Evolutionary conservation across 768 basidiomycete species (phyloP), one percentile per base, ranked within the genome.

Genomic region (Pleurotus tuber-regium): DNA sequence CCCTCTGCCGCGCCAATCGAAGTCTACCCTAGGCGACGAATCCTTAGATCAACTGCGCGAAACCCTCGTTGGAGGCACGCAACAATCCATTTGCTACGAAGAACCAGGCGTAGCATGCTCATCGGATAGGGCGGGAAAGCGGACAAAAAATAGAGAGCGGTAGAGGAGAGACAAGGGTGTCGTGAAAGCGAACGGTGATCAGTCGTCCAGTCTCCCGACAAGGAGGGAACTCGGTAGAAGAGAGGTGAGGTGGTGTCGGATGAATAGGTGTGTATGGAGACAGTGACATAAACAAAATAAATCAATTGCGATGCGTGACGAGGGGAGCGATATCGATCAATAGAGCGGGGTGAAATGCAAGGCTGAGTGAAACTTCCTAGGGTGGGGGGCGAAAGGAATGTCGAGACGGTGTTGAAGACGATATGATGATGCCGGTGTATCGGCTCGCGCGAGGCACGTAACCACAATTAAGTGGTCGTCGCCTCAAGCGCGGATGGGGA

Each of bases 401-500:
- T 38, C 18, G 35, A 40, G 54, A 55, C 50, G 52, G 35, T 31
- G 23, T 52, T 51, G 48, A n/a, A 54, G 51, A 44, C 10, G 29
- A 24, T 24, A 56, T 57, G 66, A 70, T 69, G 78, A 78, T 65
- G 82, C 86, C 86, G 65, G 74, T 85, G 88, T 87, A 64, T 89
- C 70, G 86, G 86, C 84, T 73, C 71, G 76, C 75, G 75, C 82
- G 83, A 85, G 79, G 78, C 77, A 83, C 84, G 82, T 74, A 82
- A 86, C 86, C 86, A 79, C 87, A 88, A 61, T 66, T 52, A 89
- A 88, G 86, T 80, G 86, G 84, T 87, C 85, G 84, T 85, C 84
- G 78, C 79, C 78, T 80, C 81, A 66, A 82, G 79, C 77, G 54
- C 8, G 35, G 49, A 39, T 36, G 16, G 49, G 18, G 35, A 38